A percentile compares a stretch with the other conserved stretches of the same genome.
Conservation (phyloP, 2,329 filamentous ascomycete genomes). For the Colletotrichum endophyticum region DNA sequence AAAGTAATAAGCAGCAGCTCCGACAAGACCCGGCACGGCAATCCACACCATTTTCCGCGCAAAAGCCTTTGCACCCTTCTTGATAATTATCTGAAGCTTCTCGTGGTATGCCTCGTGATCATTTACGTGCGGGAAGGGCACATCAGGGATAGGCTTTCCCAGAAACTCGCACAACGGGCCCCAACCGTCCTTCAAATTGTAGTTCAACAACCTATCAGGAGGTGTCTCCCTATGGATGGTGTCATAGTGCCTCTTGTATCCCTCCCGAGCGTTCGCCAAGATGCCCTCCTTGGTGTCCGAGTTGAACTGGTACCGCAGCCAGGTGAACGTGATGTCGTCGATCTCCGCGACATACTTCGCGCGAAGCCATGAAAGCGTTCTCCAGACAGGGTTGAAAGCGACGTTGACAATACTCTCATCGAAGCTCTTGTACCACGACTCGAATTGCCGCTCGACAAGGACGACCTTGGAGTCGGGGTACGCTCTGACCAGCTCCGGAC, state of each 20-base stretch:
- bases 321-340: conserved; percentile 18
- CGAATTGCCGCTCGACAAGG: conserved; percentile 31
- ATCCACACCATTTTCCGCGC: neutral
- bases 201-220: conserved; percentile 7
- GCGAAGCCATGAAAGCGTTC: conserved; percentile 18
- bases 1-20: neutral
- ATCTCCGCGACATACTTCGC: conserved; percentile 26
- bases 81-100: neutral
- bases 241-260: conserved; percentile 2
- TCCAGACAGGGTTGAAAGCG: conserved; percentile 29
- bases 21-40: neutral
- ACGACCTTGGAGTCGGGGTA: conserved; percentile 49
- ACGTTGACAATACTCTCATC: conserved; percentile 23
- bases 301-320: conserved; percentile 28
- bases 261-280: conserved; percentile 18
- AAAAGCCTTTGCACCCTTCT: neutral
- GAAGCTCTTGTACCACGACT: conserved; percentile 31
- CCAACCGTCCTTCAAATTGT: conserved; percentile 34
- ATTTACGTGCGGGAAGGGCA: conserved; percentile 23
- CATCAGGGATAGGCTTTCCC: conserved; percentile 33
- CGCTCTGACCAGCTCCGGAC: conserved; percentile 41
- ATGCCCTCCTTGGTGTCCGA: neutral
- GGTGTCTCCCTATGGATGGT: neutral
- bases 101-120: conserved; percentile 1
- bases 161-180: conserved; percentile 40